Evolutionary conservation across 2,329 filamentous ascomycete genomes (phyloP), one percentile per base, ranked within the genome.

Genomic region (Grosmannia penicillata): DNA sequence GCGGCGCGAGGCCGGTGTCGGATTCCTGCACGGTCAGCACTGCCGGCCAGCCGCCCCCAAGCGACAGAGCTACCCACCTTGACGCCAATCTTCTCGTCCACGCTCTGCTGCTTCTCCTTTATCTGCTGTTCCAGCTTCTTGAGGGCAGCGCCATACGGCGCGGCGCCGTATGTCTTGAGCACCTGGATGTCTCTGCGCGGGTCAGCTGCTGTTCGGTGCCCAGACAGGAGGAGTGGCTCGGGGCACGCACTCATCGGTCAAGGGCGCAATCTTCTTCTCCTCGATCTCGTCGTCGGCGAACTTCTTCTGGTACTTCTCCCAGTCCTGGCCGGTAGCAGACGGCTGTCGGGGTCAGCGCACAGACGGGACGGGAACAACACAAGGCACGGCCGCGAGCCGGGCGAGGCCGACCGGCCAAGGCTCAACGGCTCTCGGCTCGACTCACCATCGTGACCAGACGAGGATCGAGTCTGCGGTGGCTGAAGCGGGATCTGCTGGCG

Each of bases 91-190:
- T 98, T 98, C 66, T 98, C 91, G 51, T 98, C 93, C 45, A 98
- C 89, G 45, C 86, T 94, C 54, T 84, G 82, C 63, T 98, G 91
- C 62, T 93, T 93, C 60, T 98, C 91, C 62, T 96, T 98, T 70
- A 98, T 96, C 65, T 95, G 83, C 62, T 96, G 93, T 65, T 98
- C 91, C 46, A 98, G 81, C 66, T 91, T 93, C 74, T 94, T 95
- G 56, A 98, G 68, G 43, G 85, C 81, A 34, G 84, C 80, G 49
- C 85, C 89, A 55, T 98, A 98, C 24, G 91, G 91, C 42, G 91
- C 91, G 26, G 89, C 87, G 53, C 93, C 93, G 62, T 98, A 98
- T 45, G 91, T 98, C 70, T 96, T 98, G 52, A 98, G 76, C 49
- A 98, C 91, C 67, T 95, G 87, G 54, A 98, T 98, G 68, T 98